These are phyloP conservation scores for Ascodesmis nigricans DNA, from an alignment of 495 filamentous ascomycete species.

Conservation along the genomic window DNA sequence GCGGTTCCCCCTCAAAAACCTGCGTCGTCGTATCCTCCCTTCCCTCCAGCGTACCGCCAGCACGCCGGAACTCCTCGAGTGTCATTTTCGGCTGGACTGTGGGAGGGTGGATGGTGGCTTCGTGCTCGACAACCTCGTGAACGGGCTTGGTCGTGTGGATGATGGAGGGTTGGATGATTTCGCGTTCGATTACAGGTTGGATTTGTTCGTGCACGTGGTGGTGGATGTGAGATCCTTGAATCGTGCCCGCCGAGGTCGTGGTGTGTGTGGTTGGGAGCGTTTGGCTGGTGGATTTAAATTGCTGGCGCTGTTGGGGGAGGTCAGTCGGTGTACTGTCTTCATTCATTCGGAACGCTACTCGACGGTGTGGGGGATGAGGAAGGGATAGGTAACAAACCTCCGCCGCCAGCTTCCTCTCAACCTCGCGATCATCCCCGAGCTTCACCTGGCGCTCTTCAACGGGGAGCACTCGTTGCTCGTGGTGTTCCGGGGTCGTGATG, in stretches of 20 bases:
- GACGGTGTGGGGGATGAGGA: too few relatives aligned
- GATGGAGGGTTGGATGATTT: constrained; percentile 39
- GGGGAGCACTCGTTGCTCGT: constrained; percentile 27
- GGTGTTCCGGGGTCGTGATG: constrained; percentile 29
- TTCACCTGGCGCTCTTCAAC: constrained; percentile 35
- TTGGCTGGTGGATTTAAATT: constrained; percentile 30
- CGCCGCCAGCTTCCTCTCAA: constrained; percentile 11
- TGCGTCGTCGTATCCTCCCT: constrained; percentile 11
- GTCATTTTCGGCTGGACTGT: constrained; percentile 36
- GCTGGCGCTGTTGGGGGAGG: constrained; percentile 9
- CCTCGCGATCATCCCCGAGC: constrained; percentile 33
- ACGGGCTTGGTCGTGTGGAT: constrained; percentile 46
- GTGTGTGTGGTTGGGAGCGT: constrained; percentile 30
- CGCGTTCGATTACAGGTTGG: constrained; percentile 43
- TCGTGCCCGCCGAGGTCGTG: constrained; percentile 25
- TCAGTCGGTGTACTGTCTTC: too few relatives aligned
- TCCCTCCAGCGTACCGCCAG: constrained; percentile 33
- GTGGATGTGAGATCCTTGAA: constrained; percentile 41
- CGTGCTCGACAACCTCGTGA: constrained; percentile 42
- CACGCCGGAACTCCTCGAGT: constrained; percentile 36
- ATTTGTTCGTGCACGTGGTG: constrained; percentile 42
- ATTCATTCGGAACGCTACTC: too few relatives aligned
- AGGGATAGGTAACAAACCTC: constrained; percentile 7
- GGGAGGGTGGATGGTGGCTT: constrained; percentile 35
- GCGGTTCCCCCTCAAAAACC: constrained; percentile 19